Conservation (phyloP, 306 rosid species). For the Vachellia collinsii region DNA sequence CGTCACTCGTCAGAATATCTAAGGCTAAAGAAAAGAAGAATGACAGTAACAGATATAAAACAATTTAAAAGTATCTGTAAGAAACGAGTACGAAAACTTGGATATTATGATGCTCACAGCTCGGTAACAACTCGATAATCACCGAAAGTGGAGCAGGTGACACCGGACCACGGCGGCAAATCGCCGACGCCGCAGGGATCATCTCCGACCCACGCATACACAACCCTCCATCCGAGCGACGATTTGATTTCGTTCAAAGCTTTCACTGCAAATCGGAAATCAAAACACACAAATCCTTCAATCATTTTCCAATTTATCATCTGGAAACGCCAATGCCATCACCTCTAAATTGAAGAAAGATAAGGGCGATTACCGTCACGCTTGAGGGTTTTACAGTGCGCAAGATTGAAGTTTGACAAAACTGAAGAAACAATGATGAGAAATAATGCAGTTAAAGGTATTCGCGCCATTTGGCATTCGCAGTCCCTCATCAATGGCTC, state of each 20-base stretch:
- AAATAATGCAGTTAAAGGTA: slow-evolving; percentile 46
- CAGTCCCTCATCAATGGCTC: background rate
- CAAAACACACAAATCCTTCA: background rate
- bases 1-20: background rate
- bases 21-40: background rate
- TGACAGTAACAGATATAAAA: background rate
- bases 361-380: slow-evolving; percentile 66
- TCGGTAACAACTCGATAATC: slow-evolving; percentile 95
- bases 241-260: slow-evolving; percentile 99
- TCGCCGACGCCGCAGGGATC: slow-evolving; percentile 98
- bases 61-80: background rate
- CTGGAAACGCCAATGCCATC: background rate
- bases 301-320: background rate
- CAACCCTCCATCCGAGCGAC: slow-evolving; percentile 98
- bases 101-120: slow-evolving; percentile 52
- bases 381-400: slow-evolving; percentile 82
- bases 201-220: slow-evolving; percentile 97
- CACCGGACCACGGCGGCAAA: slow-evolving; percentile 97
- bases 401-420: slow-evolving; percentile 48
- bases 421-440: slow-evolving; percentile 40
- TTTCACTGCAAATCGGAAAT: slow-evolving; percentile 63
- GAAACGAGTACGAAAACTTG: background rate
- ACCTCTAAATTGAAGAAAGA: background rate
- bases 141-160: slow-evolving; percentile 93
- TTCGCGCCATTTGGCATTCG: slow-evolving; percentile 49